phyloP scores from a whole-genome alignment of 352 stramenopile genomes.

The Phytophthora fragariae region DNA sequence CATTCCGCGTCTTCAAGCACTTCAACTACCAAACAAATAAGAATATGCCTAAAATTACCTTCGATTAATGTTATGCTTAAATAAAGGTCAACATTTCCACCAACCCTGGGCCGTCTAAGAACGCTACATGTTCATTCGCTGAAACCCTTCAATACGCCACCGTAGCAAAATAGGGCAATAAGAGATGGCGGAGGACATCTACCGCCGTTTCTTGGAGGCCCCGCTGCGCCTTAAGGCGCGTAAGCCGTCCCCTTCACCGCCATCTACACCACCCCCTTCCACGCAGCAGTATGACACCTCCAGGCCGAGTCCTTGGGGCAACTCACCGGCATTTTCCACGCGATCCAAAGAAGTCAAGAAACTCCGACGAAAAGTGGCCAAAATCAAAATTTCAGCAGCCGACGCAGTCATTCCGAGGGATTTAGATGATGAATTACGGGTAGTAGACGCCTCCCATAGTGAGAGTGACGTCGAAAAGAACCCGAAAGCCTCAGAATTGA shows the following conservation, averaged over 20 bases:
- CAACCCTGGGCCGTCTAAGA: not conserved
- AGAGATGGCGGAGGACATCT: conserved; percentile 49
- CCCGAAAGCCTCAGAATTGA: conserved; percentile 2
- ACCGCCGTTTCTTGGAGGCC: conserved; percentile 54
- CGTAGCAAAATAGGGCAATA: not conserved
- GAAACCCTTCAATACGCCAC: not conserved
- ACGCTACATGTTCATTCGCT: not conserved
- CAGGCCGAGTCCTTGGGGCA: conserved; percentile 4
- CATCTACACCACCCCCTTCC: conserved; percentile 2
- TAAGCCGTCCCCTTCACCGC: conserved; percentile 3
- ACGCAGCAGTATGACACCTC: conserved; percentile 24
- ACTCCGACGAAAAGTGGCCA: conserved; percentile 32
- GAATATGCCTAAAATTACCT: no score
- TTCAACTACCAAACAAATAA: not conserved
- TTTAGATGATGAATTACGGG: not conserved
- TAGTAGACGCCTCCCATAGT: not conserved
- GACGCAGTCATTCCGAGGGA: not conserved
- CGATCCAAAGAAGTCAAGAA: conserved; percentile 41
- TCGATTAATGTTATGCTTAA: not conserved
- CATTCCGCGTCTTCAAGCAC: not conserved
- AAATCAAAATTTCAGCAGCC: conserved; percentile 24
- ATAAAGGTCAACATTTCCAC: not conserved
- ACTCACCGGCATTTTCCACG: conserved; percentile 19
- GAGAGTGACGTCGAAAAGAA: conserved; percentile 12
- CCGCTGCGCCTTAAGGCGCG: conserved; percentile 52